A percentile compares a stretch with the other conserved stretches of the same genome.
phyloP scores from a whole-genome alignment of 2,329 filamentous ascomycete genomes.

The Gnomoniopsis smithogilvyi region DNA sequence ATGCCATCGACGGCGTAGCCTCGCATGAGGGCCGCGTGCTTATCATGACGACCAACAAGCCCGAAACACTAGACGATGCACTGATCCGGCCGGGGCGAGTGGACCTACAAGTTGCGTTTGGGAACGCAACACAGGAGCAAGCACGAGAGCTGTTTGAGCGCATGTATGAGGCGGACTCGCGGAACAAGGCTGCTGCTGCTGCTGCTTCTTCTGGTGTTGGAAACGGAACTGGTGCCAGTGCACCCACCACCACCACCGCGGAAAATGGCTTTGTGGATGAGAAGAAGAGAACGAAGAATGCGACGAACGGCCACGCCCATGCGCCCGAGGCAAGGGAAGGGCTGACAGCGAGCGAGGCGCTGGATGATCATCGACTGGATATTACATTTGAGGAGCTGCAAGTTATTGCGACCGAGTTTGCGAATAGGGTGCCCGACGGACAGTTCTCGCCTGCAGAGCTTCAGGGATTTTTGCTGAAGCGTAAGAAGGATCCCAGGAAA shows the following conservation, averaged over 20 bases:
- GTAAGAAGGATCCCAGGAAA: conserved; percentile 55
- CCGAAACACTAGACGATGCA: conserved; percentile 69
- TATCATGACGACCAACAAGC: conserved; percentile 80
- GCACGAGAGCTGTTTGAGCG: conserved; percentile 56
- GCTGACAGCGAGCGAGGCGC: conserved; percentile 9
- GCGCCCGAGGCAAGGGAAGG: not conserved
- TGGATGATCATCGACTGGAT: conserved; percentile 22
- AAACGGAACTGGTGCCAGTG: not conserved
- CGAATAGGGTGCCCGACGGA: conserved; percentile 47
- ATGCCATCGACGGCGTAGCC: conserved; percentile 79
- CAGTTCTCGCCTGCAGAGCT: conserved; percentile 59
- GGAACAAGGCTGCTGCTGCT: not conserved
- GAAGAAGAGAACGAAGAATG: not conserved
- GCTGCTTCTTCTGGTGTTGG: not conserved
- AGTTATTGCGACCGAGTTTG: conserved; percentile 46
- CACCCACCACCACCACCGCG: not conserved
- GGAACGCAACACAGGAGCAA: conserved; percentile 51
- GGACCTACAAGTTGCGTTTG: conserved; percentile 47
- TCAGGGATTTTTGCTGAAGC: conserved; percentile 61
- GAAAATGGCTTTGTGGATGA: not conserved
- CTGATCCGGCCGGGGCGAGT: conserved; percentile 72
- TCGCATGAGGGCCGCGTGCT: conserved; percentile 76
- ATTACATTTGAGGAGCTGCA: conserved; percentile 37
- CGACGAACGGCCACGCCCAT: not conserved
- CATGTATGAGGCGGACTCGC: conserved; percentile 52